Evolutionary conservation across 177 flowering plant genomes (phyloP), one percentile per base, ranked within the genome.

Genomic region (Telopea speciosissima): DNA sequence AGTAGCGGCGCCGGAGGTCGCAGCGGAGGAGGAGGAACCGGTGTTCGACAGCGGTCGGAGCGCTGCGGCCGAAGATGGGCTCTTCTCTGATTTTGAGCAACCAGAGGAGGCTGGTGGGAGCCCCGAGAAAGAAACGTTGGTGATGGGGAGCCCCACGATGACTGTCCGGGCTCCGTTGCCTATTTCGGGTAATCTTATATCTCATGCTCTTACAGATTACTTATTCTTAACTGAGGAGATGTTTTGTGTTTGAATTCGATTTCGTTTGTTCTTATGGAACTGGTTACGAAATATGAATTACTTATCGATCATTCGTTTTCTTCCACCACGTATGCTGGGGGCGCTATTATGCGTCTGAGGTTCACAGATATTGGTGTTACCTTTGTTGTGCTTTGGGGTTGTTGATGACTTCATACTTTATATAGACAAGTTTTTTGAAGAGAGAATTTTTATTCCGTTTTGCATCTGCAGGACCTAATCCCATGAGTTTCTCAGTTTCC

Each of bases 1-100:
- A 31, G 71, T 3, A 22, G 77, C 42, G 21, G 70, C 4, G 68
- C 78, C 21, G 40, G 76, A 45, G 21, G 70, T 7, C 67, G 79
- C 16, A 28, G 76, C 33, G 25, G 77, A 67, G 68, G 87, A 71
- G 65, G 75, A n/a, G 28, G 87, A 76, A 21, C 70, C 70, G 1
- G 73, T 83, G 9, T 86, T 83, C 58, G 94, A 87, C 64, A 87
- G 92, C 67, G 88, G 90, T 24, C 77, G 92, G 75, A 79, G 80
- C 61, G 87, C 90, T 1, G 85, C 86, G 12, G 90, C 81, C 1
- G 90, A 87, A n/a, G 96, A 89, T 33, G 94, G 89, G 0, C 33
- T 89, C 78, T 88, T 86, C 72, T 87, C 93, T 10, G 96, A 92
- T 68, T 86, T 81, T 24, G 93, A 86, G 73, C 85, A 72, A 26